Evolutionary conservation across 2,329 filamentous ascomycete species (phyloP), one percentile per base, ranked within the genome.

Genomic region (Diplocarpon rosae): DNA sequence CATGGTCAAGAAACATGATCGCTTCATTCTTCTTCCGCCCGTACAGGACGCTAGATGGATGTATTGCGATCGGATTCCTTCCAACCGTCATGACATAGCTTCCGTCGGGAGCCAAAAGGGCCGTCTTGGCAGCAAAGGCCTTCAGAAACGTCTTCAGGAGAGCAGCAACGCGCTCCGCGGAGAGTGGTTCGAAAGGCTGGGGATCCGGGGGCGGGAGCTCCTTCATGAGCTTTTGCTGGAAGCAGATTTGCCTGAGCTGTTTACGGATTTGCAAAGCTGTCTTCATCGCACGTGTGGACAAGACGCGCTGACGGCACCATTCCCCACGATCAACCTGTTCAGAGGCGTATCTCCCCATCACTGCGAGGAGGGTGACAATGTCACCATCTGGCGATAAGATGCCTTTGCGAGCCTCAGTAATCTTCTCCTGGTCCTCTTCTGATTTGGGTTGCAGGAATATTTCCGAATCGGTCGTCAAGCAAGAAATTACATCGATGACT

Each of bases 401-500:
- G 52, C 79, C 75, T 47, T 71, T 73, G 34, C 78, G 72, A 14
- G 63, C 60, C 12, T 68, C 67, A 46, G 75, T 72, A 1, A 72
- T 68, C 15, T 73, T 68, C 42, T 79, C 75, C 16, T 65, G 64
- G 2, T 65, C 69, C 48, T 80, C 73, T 50, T 79, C 75, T 0
- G 72, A 73, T 38, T 75, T 72, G 0, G 78, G 62, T 37, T 77
- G 74, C 10, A 76, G 61, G 54, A 80, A 82, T 10, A 82, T 73
- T 47, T 78, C 76, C 39, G 79, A 75, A 34, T 78, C 78, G 0
- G 75, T 69, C 0, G 76, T 80, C 16, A 83, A 69, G 48, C 75
- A 78, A 0, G 78, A 69, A 30, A 83, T 84, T 44, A 95, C 82
- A 57, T 96, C 92, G 51, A 98, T 90, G 3, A 79, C 80, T 53